These are phyloP conservation scores for Linum usitatissimum DNA, from an alignment of 345 rosid genomes.

Conservation along the genomic window DNA sequence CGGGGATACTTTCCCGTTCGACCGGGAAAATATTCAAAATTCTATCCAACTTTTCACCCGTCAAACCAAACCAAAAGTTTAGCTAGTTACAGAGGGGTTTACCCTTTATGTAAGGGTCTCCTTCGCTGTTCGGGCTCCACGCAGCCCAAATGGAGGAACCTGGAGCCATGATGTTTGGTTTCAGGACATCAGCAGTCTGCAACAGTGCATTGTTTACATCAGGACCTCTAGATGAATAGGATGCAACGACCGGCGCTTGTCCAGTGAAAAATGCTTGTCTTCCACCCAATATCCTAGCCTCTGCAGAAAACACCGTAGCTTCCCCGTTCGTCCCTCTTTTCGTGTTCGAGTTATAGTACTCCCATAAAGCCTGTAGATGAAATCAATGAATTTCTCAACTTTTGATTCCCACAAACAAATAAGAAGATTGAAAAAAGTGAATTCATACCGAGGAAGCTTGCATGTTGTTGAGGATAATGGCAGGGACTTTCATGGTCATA, in stretches of 20 bases:
- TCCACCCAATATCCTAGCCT: constrained; percentile 36
- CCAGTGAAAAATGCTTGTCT: constrained; percentile 28
- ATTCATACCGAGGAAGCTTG: constrained; percentile 28
- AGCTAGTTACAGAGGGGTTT: not conserved
- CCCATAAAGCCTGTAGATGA: constrained; percentile 31
- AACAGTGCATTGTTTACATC: constrained; percentile 34
- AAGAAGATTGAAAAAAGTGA: not conserved
- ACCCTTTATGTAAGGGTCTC: constrained; percentile 34
- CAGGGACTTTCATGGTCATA: constrained; percentile 29
- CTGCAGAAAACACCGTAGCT: constrained; percentile 26
- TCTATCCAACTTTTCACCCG: no score
- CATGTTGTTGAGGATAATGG: constrained; percentile 32
- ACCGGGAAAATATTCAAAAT: no score
- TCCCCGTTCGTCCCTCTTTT: constrained; percentile 22
- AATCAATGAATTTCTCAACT: not conserved
- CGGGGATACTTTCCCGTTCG: no score
- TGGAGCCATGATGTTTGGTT: constrained; percentile 43
- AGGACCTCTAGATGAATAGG: constrained; percentile 43
- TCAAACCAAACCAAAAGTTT: not conserved
- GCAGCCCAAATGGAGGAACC: constrained; percentile 49
- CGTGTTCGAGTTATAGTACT: constrained; percentile 32
- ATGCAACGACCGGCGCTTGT: constrained; percentile 36
- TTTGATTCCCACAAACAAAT: not conserved
- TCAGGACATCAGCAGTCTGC: constrained; percentile 41
- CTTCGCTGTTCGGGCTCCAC: constrained; percentile 35